Conservation (phyloP, 2,329 filamentous ascomycete genomes). For the Fusarium piperis region DNA sequence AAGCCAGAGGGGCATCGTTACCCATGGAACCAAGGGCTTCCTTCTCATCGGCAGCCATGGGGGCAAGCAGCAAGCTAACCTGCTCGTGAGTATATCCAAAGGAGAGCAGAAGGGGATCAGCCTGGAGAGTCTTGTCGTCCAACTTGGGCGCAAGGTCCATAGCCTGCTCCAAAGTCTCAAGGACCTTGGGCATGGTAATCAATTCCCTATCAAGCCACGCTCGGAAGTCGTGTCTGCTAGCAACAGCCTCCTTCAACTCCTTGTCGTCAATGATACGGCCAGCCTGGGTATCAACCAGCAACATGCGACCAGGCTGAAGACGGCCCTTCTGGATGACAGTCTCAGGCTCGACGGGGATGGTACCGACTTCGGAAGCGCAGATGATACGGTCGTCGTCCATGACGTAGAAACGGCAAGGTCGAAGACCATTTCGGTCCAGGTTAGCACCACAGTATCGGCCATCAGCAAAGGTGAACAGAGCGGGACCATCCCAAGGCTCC, state of each 20-base stretch:
- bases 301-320: constrained; percentile 93
- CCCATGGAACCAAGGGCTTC: constrained; percentile 98
- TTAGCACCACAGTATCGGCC: constrained; percentile 97
- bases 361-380: constrained; percentile 95
- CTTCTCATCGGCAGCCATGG: constrained; percentile 97
- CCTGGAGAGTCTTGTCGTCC: constrained; percentile 77
- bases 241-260: constrained; percentile 88
- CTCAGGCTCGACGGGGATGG: constrained; percentile 91
- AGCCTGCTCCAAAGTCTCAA: constrained; percentile 68
- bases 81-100: constrained; percentile 97
- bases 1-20: constrained; percentile 93
- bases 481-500: constrained; percentile 98
- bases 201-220: constrained; percentile 89
- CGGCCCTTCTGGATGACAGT: constrained; percentile 91
- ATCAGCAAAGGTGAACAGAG: constrained; percentile 96
- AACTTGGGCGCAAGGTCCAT: constrained; percentile 74
- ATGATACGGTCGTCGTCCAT: constrained; percentile 97
- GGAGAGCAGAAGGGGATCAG: constrained; percentile 83
- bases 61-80: constrained; percentile 87
- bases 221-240: constrained; percentile 88
- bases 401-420: constrained; percentile 96
- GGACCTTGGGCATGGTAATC: constrained; percentile 80
- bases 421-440: constrained; percentile 92
- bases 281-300: constrained; percentile 88
- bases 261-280: constrained; percentile 94